Conservation (phyloP, 768 basidiomycete genomes). For the Boletus tomentosulus region DNA sequence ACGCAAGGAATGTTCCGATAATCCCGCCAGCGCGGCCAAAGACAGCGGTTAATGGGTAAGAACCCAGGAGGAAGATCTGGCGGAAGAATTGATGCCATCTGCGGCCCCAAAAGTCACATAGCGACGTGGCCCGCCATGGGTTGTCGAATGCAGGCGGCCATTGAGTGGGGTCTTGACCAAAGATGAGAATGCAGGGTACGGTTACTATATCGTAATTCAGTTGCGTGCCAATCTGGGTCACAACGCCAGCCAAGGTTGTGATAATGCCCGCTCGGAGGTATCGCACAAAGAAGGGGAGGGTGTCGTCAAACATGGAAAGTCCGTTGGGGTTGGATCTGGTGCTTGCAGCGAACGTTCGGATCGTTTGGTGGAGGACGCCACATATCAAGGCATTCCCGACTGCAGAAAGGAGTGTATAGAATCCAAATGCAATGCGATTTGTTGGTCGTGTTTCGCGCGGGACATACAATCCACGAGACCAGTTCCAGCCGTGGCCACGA, state of each 20-base stretch:
- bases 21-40: too few species aligned
- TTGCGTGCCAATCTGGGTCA: conserved; percentile 43
- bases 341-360: conserved; percentile 44
- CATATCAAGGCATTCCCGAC: conserved; percentile 36
- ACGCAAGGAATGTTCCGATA: neutral
- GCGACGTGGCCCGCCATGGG: too few species aligned
- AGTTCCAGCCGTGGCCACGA: conserved; percentile 63
- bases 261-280: conserved; percentile 41
- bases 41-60: too few species aligned
- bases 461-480: conserved; percentile 39
- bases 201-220: neutral
- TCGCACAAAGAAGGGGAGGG: conserved; percentile 24
- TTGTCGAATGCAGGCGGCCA: too few species aligned
- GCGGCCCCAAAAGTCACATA: too few species aligned
- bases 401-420: conserved; percentile 32
- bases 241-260: conserved; percentile 34
- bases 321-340: conserved; percentile 23
- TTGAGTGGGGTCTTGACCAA: too few species aligned
- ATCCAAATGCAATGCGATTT: conserved; percentile 36
- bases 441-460: conserved; percentile 38
- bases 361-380: conserved; percentile 43
- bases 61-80: too few species aligned
- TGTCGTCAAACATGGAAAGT: conserved; percentile 29
- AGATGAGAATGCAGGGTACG: neutral
- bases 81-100: too few species aligned